Conservation (phyloP, 805 yeast species). For the Saccharomyces paradoxus region DNA sequence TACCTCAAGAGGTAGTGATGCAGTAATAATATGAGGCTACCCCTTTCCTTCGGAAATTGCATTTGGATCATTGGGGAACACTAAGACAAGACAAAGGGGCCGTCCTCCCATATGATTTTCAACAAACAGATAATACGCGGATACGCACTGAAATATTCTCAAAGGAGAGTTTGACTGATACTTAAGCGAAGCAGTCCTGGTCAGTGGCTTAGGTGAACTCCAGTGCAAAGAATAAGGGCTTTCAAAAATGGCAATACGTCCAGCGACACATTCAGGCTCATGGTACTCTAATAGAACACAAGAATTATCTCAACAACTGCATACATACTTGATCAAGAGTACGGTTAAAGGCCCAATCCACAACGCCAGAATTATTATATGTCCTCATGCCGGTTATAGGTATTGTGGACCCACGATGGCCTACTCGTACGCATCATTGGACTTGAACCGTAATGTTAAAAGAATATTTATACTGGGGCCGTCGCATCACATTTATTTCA, state of each 20-base stretch:
- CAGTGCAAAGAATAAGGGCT: neutral
- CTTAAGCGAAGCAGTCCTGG: neutral
- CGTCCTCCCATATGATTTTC: neutral
- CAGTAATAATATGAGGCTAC: neutral
- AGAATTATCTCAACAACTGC: conserved; percentile 44
- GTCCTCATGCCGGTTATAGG: conserved; percentile 81
- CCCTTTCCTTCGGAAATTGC: neutral
- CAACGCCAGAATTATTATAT: conserved; percentile 34
- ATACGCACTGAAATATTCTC: neutral
- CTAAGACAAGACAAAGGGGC: neutral
- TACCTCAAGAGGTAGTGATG: neutral
- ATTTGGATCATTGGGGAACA: neutral
- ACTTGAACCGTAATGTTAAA: conserved; percentile 36
- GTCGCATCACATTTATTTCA: conserved; percentile 80
- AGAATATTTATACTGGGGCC: conserved; percentile 84
- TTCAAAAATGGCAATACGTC: conserved; percentile 30
- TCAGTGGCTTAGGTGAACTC: neutral
- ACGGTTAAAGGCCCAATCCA: conserved; percentile 12
- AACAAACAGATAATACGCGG: neutral
- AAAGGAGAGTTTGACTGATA: neutral
- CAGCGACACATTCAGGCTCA: conserved; percentile 83
- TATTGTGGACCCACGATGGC: conserved; percentile 76
- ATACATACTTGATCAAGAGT: conserved; percentile 32
- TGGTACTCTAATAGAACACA: conserved; percentile 61
- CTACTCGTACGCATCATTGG: conserved; percentile 67